Percentiles rank a stretch among this genome's conserved stretches.
These are phyloP conservation scores for Stellera chamaejasme DNA, from an alignment of 345 rosid genomes.

Conservation along the genomic window DNA sequence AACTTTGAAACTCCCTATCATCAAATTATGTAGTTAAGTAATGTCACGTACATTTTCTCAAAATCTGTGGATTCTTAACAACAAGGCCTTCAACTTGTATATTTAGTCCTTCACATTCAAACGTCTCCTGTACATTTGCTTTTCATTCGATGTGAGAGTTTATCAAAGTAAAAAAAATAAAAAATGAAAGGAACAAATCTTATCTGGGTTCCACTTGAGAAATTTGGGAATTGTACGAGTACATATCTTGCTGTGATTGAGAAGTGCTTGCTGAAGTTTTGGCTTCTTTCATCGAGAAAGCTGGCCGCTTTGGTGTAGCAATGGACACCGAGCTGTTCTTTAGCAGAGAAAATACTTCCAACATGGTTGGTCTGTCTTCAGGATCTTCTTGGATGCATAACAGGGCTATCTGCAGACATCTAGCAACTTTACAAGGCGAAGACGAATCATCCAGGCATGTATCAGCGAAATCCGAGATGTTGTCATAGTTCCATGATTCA, in stretches of 20 bases:
- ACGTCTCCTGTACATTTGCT: no score
- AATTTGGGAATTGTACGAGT: neutral
- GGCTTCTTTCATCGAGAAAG: constrained; percentile 5
- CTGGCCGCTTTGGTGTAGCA: constrained; percentile 6
- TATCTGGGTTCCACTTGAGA: neutral
- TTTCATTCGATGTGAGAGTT: no score
- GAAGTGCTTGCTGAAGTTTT: no score
- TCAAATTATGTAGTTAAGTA: no score
- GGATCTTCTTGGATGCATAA: constrained; percentile 8
- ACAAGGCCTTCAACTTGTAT: no score
- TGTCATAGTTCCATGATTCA: constrained; percentile 7
- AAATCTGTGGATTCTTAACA: no score
- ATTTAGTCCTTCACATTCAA: no score
- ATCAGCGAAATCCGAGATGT: constrained; percentile 6
- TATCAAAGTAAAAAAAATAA: no score
- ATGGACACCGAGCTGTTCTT: constrained; percentile 3
- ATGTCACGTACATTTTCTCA: no score
- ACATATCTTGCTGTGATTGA: neutral
- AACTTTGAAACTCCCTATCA: no score
- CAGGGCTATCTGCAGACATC: constrained; percentile 12
- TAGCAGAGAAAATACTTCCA: constrained; percentile 7
- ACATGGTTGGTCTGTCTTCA: constrained; percentile 12
- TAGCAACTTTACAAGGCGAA: constrained; percentile 1
- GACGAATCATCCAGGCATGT: constrained; percentile 9
- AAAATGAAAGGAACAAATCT: no score